Base-by-base conservation (phyloP, 768 basidiomycete species). In the Lentinula raphanica region DNA sequence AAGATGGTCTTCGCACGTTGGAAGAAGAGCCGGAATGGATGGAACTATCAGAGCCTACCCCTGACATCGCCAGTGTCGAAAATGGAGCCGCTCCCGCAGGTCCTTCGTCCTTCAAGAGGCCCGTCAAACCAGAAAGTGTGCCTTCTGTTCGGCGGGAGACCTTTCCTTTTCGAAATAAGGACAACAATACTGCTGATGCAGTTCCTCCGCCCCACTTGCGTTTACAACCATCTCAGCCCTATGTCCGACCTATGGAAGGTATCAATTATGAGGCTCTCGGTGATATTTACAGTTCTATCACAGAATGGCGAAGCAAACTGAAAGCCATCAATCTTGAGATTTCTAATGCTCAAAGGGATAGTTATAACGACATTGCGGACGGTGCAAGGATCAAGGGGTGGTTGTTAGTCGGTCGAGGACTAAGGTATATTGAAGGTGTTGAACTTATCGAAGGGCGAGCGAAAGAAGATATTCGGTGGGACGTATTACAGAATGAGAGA, bases 391-490 rank as follows among this genome's bases (percentile, higher is more conserved):
- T 88, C 59, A 87, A 86, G 63, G 91, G 91, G 0, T 92, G 90
- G 88, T 66, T 94, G 54, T 71, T 94, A 66, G 79, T 90, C 39
- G 91, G 91, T 8, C 76, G 82, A 27, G 89, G 88, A 1, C 68
- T 92, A 59, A 70, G 83, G 56, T 79, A 77, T 62, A 67, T 92
- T 27, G 83, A 83, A 29, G 83, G 84, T 2, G 69, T 87, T 5
- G 74, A 88, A 66, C 71, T 87, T 35, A 90, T 94, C 23, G 86
- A 90, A 66, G 91, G 91, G 1, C 73, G 87, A 59, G 86, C 89
- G 13, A 91, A 89, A 68, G 90, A 92, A 65, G 90, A 92, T 67
- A 83, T 94, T 35, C 72, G 87, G 55, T 94, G 90, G 90, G 83
- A 86, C 58, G 83, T 88, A 25, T 71, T 92, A 49, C 87, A 89